Evolutionary conservation across 768 basidiomycete genomes (phyloP).

Genomic region (Cubamyces lactineus): DNA sequence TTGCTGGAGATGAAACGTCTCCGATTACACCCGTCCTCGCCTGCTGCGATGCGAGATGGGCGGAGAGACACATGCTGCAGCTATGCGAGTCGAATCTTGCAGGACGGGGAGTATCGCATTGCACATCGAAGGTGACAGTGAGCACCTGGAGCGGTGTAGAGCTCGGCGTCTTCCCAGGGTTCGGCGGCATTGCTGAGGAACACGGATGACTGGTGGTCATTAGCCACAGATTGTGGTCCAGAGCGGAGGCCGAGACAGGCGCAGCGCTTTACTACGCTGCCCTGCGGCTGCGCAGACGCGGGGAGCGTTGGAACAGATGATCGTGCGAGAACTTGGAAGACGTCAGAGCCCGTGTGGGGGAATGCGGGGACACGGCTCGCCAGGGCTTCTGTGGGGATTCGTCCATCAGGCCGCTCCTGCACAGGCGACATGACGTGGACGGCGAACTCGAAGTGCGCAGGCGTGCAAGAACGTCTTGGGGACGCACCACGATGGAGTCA

Average conservation of each 20-base stretch:
- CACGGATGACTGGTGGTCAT: not conserved
- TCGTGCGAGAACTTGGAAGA: conserved; percentile 16
- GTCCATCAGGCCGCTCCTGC: not conserved
- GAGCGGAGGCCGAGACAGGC: conserved; percentile 9
- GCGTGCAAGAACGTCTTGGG: conserved; percentile 7
- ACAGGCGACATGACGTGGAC: conserved; percentile 19
- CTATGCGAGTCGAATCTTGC: not conserved
- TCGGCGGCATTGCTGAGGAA: no score
- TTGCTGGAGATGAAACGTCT: not conserved
- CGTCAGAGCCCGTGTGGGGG: conserved; percentile 15
- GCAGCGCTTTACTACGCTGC: conserved; percentile 4
- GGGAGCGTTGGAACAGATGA: conserved; percentile 1
- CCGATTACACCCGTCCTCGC: conserved; percentile 9
- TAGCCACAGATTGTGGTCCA: conserved; percentile 7
- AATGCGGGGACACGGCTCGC: conserved; percentile 18
- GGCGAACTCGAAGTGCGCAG: not conserved
- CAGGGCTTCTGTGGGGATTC: conserved; percentile 1
- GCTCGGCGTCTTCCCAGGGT: no score
- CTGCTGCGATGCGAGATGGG: conserved; percentile 3
- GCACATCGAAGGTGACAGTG: no score
- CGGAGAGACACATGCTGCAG: not conserved
- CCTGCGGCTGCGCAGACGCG: conserved; percentile 7
- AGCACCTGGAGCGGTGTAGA: no score
- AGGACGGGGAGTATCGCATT: not conserved
- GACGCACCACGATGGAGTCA: conserved; percentile 23